Evolutionary conservation across 305 asterid genomes (phyloP).

Genomic region (Lippia alba): DNA sequence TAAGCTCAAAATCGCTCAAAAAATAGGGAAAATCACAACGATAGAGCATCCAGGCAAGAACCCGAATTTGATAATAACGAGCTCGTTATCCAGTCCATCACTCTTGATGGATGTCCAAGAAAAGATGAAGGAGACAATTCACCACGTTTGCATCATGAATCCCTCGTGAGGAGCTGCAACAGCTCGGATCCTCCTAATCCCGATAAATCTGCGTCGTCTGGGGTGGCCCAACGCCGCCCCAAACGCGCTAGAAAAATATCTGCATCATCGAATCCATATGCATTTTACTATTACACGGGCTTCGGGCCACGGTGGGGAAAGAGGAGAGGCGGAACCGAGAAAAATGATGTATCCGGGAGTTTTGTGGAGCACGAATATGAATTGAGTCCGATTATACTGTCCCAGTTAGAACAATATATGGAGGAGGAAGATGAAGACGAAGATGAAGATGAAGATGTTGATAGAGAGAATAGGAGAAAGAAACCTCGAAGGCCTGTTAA

Average conservation of each 20-base stretch:
- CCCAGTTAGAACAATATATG: too few species aligned
- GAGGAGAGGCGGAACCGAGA: conserved; percentile 19
- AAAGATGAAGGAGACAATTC: conserved; percentile 36
- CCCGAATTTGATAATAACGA: not conserved
- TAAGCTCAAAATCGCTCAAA: too few species aligned
- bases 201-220: not conserved
- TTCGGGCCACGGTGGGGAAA: conserved; percentile 34
- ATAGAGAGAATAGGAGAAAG: too few species aligned
- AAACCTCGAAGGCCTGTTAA: too few species aligned
- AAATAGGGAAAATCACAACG: not conserved
- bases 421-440: too few species aligned
- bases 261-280: conserved; percentile 15
- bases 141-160: conserved; percentile 37
- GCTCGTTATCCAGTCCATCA: conserved; percentile 12
- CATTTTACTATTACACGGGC: conserved; percentile 34
- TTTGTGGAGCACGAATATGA: too few species aligned
- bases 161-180: not conserved
- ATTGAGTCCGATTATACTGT: too few species aligned
- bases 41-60: not conserved
- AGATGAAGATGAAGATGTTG: too few species aligned
- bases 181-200: not conserved
- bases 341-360: not conserved
- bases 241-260: conserved; percentile 10
- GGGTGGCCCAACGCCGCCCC: conserved; percentile 5
- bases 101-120: conserved; percentile 41